Conservation (phyloP, 2,329 filamentous ascomycete genomes). For the Lachnellula cervina region DNA sequence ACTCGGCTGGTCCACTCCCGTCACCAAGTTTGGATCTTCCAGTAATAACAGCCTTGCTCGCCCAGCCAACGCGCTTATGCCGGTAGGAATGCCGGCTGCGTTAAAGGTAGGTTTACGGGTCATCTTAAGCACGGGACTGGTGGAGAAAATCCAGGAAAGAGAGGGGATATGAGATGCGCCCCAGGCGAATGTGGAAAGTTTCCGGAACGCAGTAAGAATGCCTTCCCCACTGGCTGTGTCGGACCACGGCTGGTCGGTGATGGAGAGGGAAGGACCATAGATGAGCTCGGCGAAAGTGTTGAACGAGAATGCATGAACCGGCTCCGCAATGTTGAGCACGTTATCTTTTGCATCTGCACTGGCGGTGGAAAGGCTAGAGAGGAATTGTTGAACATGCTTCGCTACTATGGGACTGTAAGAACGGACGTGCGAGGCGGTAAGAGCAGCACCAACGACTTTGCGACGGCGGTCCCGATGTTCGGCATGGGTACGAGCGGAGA, state of each 20-base stretch:
- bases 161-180: neutral
- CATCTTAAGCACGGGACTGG: neutral
- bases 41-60: neutral
- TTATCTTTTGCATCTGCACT: neutral
- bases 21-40: neutral
- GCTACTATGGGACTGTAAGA: neutral
- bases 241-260: neutral
- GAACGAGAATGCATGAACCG: conserved; percentile 4
- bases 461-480: conserved; percentile 3
- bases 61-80: neutral
- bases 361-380: neutral
- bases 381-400: conserved; percentile 1
- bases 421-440: neutral
- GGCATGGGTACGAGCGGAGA: conserved; percentile 2
- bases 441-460: conserved; percentile 6
- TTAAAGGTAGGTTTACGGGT: conserved; percentile 2
- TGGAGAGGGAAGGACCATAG: conserved; percentile 1
- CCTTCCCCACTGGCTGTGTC: neutral
- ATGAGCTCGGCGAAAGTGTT: conserved; percentile 6
- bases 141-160: neutral
- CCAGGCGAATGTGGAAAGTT: neutral
- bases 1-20: neutral
- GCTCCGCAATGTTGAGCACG: neutral
- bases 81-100: neutral
- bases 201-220: neutral